phyloP scores from a whole-genome alignment of 73 alveolate species.

The Diophrys appendiculata region DNA sequence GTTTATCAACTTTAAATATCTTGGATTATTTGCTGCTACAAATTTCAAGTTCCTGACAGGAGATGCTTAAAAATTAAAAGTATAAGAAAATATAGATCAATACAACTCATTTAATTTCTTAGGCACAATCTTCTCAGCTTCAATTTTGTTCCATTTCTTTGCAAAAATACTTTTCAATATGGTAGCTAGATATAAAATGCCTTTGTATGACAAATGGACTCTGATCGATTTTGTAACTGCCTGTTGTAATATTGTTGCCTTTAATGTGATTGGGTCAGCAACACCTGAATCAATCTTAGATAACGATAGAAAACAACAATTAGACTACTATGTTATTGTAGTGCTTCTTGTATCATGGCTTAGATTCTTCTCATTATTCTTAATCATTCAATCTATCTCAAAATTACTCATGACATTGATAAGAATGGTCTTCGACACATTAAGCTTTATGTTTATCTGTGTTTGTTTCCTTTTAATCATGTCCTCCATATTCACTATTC shows the following conservation, averaged over 20 bases:
- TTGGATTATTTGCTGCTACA: slow-evolving; percentile 22
- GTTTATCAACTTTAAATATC: slow-evolving; percentile 46
- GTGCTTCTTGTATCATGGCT: slow-evolving; percentile 45
- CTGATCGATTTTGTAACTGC: slow-evolving; percentile 34
- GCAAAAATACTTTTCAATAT: slow-evolving; percentile 24
- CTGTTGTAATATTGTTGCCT: slow-evolving; percentile 20
- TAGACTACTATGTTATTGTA: slow-evolving; percentile 38
- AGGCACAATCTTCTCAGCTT: slow-evolving; percentile 34
- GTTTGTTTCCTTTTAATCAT: slow-evolving; percentile 27
- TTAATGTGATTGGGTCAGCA: slow-evolving; percentile 17
- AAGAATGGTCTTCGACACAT: slow-evolving; percentile 15
- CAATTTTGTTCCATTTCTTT: slow-evolving; percentile 7
- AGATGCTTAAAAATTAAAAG: slow-evolving; percentile 11
- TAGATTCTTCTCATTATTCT: slow-evolving; percentile 43
- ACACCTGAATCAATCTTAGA: slow-evolving; percentile 37
- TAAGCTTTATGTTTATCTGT: slow-evolving; percentile 32
- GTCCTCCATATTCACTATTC: slow-evolving; percentile 42
- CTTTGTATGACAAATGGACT: slow-evolving; percentile 42
- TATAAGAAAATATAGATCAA: slow-evolving; percentile 15
- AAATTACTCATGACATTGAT: slow-evolving; percentile 35
- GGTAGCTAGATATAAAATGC: slow-evolving; percentile 19
- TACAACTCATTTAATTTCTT: slow-evolving; percentile 29
- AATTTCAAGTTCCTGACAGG: slow-evolving; percentile 11
- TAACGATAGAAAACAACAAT: slow-evolving; percentile 14
- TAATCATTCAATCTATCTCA: slow-evolving; percentile 37